Conservation (phyloP, 805 yeast species). For the Huiozyma naganishii region DNA sequence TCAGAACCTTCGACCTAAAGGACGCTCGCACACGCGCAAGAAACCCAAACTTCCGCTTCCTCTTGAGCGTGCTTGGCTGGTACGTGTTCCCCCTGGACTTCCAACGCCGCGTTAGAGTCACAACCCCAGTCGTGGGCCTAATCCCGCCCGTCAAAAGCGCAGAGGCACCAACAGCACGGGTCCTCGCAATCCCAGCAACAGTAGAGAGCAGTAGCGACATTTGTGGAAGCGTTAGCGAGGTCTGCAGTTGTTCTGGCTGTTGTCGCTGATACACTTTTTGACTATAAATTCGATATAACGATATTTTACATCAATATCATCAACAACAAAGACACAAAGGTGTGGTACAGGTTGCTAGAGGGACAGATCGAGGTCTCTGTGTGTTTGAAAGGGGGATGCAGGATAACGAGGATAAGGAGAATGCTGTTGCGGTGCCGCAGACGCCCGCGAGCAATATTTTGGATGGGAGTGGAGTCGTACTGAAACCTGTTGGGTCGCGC, state of each 20-base stretch:
- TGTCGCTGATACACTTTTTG: too few species aligned
- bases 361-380: too few species aligned
- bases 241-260: too few species aligned
- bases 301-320: too few species aligned
- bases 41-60: slow-evolving; percentile 87
- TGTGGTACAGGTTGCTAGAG: not conserved
- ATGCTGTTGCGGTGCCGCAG: slow-evolving; percentile 6
- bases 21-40: slow-evolving; percentile 68
- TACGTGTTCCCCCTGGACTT: slow-evolving; percentile 88
- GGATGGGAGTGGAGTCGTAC: not conserved
- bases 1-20: slow-evolving; percentile 68
- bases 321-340: not conserved
- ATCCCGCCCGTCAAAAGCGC: not conserved
- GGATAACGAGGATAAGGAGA: slow-evolving; percentile 2
- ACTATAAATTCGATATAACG: too few species aligned
- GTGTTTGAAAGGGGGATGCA: not conserved
- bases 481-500: too few species aligned
- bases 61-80: slow-evolving; percentile 83
- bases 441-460: slow-evolving; percentile 1
- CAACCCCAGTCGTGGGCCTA: not conserved
- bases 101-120: slow-evolving; percentile 38
- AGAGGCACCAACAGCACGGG: too few species aligned
- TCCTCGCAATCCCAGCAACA: too few species aligned
- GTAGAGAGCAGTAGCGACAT: too few species aligned
- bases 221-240: too few species aligned